phyloP scores from a whole-genome alignment of 768 basidiomycete genomes.

The Postia placenta region DNA sequence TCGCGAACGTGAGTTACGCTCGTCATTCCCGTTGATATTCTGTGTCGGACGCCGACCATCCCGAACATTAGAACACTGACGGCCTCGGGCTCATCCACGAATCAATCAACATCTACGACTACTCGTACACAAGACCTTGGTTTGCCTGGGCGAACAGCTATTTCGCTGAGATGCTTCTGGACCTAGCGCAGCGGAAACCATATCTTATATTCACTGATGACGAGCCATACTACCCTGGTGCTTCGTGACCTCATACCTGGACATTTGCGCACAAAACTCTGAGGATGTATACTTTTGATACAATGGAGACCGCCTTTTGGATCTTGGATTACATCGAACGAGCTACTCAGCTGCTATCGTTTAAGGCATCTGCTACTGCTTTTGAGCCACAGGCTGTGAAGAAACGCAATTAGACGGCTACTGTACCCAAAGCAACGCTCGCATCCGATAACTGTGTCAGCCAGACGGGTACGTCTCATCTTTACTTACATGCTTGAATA shows the following conservation, averaged over 20 bases:
- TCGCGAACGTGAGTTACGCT: slow-evolving; percentile 53
- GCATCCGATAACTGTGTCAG: no score
- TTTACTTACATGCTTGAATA: no score
- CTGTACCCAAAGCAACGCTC: no score
- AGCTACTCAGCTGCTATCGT: no score
- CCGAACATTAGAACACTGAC: slow-evolving; percentile 60
- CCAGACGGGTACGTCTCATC: no score
- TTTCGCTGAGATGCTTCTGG: slow-evolving; percentile 77
- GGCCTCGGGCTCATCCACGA: slow-evolving; percentile 78
- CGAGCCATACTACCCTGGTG: slow-evolving; percentile 51
- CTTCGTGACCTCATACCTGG: slow-evolving; percentile 25
- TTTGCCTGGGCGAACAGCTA: slow-evolving; percentile 85
- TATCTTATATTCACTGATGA: slow-evolving; percentile 52
- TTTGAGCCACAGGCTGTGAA: no score
- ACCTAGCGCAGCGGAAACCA: slow-evolving; percentile 70
- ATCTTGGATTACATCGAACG: no score
- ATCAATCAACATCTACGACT: slow-evolving; percentile 57
- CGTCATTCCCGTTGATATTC: not conserved
- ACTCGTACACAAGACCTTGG: slow-evolving; percentile 63
- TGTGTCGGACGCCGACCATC: slow-evolving; percentile 3
- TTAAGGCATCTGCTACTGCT: no score
- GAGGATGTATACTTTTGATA: no score
- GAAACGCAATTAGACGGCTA: no score
- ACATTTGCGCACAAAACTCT: no score
- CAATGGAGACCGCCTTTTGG: no score